Evolutionary conservation across 2,329 filamentous ascomycete species (phyloP).

Genomic region (Colletotrichum lupini): DNA sequence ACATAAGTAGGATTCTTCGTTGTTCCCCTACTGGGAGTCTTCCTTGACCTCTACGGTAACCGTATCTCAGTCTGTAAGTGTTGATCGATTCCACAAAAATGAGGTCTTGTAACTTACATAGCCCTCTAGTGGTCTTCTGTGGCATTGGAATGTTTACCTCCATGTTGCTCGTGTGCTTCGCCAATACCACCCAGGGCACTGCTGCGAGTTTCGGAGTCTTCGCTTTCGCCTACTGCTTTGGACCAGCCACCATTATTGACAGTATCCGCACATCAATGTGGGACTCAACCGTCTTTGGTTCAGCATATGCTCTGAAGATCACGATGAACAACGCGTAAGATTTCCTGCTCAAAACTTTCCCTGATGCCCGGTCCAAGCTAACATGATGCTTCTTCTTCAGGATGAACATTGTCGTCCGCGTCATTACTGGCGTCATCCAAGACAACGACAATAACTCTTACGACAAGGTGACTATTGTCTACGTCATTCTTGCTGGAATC

Average conservation of each 20-base stretch:
- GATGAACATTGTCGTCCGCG: slow-evolving; percentile 70
- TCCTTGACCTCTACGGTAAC: slow-evolving; percentile 66
- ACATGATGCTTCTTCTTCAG: slow-evolving; percentile 39
- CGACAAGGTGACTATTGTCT: slow-evolving; percentile 64
- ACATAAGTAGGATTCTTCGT: slow-evolving; percentile 58
- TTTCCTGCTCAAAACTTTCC: rapidly evolving
- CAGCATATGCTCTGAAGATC: slow-evolving; percentile 69
- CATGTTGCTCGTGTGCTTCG: slow-evolving; percentile 66
- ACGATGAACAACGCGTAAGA: slow-evolving; percentile 64
- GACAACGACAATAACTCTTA: slow-evolving; percentile 68
- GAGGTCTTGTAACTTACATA: background rate
- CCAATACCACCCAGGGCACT: slow-evolving; percentile 59
- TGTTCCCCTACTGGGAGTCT: slow-evolving; percentile 65
- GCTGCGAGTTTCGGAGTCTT: slow-evolving; percentile 70
- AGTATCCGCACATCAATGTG: slow-evolving; percentile 69
- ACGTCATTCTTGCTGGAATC: slow-evolving; percentile 62
- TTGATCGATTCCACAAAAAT: no score
- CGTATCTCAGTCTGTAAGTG: slow-evolving; percentile 54
- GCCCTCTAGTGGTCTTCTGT: slow-evolving; percentile 50
- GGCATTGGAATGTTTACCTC: slow-evolving; percentile 55
- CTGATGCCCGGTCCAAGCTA: background rate
- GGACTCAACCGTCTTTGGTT: slow-evolving; percentile 69
- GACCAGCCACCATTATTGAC: slow-evolving; percentile 70
- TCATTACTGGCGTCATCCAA: slow-evolving; percentile 68
- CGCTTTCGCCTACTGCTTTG: slow-evolving; percentile 64